Conservation (phyloP, 306 rosid genomes). For the Begonia peltatifolia region DNA sequence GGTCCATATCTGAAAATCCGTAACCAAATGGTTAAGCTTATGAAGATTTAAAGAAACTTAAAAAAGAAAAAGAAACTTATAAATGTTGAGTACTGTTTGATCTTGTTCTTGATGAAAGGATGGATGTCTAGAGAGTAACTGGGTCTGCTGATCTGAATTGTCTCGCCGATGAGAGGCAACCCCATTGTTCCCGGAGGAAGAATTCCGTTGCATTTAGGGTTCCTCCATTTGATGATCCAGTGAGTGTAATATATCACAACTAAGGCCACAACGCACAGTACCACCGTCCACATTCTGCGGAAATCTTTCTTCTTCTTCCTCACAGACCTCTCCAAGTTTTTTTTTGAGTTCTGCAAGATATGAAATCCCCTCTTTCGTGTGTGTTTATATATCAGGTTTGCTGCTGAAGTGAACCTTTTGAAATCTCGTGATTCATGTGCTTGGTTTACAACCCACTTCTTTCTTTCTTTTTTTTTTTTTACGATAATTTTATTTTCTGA, state of each 20-base stretch:
- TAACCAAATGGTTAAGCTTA: not conserved
- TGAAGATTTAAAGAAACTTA: not conserved
- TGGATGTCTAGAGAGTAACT: conserved; percentile 6
- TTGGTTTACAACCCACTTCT: too few species aligned
- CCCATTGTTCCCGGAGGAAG: conserved; percentile 7
- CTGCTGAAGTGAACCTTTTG: too few species aligned
- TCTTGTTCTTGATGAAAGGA: conserved; percentile 2
- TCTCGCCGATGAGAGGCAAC: conserved; percentile 9
- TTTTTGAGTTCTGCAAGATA: too few species aligned
- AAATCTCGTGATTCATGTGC: too few species aligned
- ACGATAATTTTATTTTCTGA: too few species aligned
- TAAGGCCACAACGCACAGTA: not conserved
- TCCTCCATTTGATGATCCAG: conserved; percentile 9
- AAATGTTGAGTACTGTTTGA: not conserved
- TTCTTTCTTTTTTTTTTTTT: too few species aligned
- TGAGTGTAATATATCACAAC: conserved; percentile 1
- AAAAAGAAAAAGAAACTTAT: not conserved
- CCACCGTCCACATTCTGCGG: not conserved
- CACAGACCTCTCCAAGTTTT: too few species aligned
- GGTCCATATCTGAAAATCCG: not conserved
- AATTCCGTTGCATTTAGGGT: conserved; percentile 6
- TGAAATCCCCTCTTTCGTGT: too few species aligned
- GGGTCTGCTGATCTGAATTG: conserved; percentile 2
- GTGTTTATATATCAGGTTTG: too few species aligned
- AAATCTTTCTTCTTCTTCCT: not conserved